phyloP scores from a whole-genome alignment of 2,329 filamentous ascomycete genomes.

The Sporothrix curviconia region DNA sequence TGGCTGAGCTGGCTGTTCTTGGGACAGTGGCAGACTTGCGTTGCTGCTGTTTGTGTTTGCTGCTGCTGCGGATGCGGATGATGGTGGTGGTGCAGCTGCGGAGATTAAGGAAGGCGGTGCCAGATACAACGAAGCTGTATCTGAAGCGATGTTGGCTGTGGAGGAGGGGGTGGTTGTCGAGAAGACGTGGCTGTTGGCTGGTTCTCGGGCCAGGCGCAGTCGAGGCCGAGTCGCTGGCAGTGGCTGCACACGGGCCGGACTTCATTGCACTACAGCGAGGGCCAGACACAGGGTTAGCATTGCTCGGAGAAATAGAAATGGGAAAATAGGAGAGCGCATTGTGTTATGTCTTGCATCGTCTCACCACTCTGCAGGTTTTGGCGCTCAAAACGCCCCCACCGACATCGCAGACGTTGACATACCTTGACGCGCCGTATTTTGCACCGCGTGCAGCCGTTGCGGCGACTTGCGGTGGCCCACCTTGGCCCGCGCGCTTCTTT shows the following conservation, averaged over 20 bases:
- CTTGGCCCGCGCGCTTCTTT: constrained; percentile 19
- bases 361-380: too few relatives aligned
- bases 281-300: too few relatives aligned
- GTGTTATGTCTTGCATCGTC: not conserved
- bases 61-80: not conserved
- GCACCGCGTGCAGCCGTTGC: constrained; percentile 27
- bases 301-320: too few relatives aligned
- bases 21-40: not conserved
- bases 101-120: too few relatives aligned
- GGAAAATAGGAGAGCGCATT: not conserved
- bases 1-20: too few relatives aligned
- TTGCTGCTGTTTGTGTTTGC: too few relatives aligned
- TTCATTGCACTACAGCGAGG: constrained; percentile 26
- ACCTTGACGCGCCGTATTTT: constrained; percentile 27
- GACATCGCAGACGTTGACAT: not conserved
- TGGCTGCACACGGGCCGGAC: constrained; percentile 22
- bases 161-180: not conserved
- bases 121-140: too few relatives aligned
- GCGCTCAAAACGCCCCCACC: too few relatives aligned
- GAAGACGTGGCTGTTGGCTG: not conserved
- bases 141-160: too few relatives aligned
- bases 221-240: constrained; percentile 22
- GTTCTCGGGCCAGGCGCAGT: constrained; percentile 20
- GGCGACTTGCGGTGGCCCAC: constrained; percentile 28
- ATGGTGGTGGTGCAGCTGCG: too few relatives aligned